Evolutionary conservation across 805 yeast species (phyloP).

Genomic region (Torulaspora gathmanii): DNA sequence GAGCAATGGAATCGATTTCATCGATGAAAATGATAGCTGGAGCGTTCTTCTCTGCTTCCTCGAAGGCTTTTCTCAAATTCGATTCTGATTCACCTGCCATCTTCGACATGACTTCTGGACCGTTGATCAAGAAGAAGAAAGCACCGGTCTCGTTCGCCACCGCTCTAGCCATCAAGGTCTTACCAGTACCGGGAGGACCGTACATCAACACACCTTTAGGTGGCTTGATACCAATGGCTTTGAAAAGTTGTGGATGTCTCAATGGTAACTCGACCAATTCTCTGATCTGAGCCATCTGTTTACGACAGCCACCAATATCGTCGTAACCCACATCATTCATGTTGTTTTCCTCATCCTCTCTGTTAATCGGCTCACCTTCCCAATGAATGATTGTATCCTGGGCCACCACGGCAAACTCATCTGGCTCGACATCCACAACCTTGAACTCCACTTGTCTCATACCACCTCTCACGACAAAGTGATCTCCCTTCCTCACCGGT

Average conservation of each 20-base stretch:
- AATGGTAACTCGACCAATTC: slow-evolving; percentile 97
- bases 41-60: slow-evolving; percentile 98
- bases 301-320: slow-evolving; percentile 98
- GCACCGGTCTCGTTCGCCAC: slow-evolving; percentile 99
- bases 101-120: slow-evolving; percentile 99
- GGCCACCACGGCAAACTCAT: slow-evolving; percentile 94
- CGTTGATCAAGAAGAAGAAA: slow-evolving; percentile 93
- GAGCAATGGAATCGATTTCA: slow-evolving; percentile 98
- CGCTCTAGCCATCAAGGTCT: slow-evolving; percentile 98
- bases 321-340: slow-evolving; percentile 97
- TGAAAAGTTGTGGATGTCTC: slow-evolving; percentile 97
- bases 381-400: slow-evolving; percentile 98
- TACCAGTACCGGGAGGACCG: slow-evolving; percentile 99
- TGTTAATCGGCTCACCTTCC: slow-evolving; percentile 92
- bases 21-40: slow-evolving; percentile 97
- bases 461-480: slow-evolving; percentile 94
- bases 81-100: slow-evolving; percentile 99
- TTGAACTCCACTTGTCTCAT: slow-evolving; percentile 99
- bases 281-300: slow-evolving; percentile 99
- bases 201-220: slow-evolving; percentile 97
- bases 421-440: slow-evolving; percentile 97
- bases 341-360: slow-evolving; percentile 97
- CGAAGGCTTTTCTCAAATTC: slow-evolving; percentile 94
- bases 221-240: slow-evolving; percentile 97
- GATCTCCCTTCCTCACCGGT: slow-evolving; percentile 97